Evolutionary conservation across 352 stramenopile genomes (phyloP).

Genomic region (Phytophthora brassicae): DNA sequence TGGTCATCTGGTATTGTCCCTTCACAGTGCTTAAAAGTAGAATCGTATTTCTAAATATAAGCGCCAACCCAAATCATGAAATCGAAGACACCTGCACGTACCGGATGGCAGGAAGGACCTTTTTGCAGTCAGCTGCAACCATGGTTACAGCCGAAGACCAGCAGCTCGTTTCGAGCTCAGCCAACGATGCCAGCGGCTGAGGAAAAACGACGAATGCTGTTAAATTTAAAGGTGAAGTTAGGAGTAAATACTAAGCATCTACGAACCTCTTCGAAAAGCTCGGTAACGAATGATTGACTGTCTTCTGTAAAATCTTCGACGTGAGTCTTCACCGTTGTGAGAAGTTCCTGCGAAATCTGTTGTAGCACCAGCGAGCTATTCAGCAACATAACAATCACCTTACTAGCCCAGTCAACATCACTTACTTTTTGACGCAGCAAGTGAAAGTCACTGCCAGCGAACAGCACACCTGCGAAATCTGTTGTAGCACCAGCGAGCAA

Average conservation of each 20-base stretch:
- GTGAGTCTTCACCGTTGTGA: slow-evolving; percentile 34
- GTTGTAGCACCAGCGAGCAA: neutral
- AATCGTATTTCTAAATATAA: slow-evolving; percentile 1
- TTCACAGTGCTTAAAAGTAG: slow-evolving; percentile 66
- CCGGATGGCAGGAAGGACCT: slow-evolving; percentile 80
- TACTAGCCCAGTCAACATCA: neutral
- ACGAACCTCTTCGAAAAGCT: slow-evolving; percentile 50
- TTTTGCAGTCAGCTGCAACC: slow-evolving; percentile 84
- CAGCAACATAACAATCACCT: neutral
- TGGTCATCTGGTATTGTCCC: slow-evolving; percentile 90
- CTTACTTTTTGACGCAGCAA: slow-evolving; percentile 56
- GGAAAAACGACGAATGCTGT: neutral
- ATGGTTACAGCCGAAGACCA: slow-evolving; percentile 62
- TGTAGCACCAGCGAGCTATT: neutral
- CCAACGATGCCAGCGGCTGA: slow-evolving; percentile 45
- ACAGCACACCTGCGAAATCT: slow-evolving; percentile 82
- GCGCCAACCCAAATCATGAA: neutral
- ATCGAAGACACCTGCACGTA: no score
- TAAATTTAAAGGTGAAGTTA: neutral
- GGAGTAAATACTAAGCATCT: neutral
- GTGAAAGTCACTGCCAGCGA: slow-evolving; percentile 74
- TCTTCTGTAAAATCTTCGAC: slow-evolving; percentile 52
- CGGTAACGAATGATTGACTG: slow-evolving; percentile 40
- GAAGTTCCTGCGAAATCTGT: slow-evolving; percentile 58
- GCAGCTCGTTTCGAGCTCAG: slow-evolving; percentile 53